Evolutionary conservation across 495 filamentous ascomycete species (phyloP).

Genomic region (Annulohypoxylon nitens): DNA sequence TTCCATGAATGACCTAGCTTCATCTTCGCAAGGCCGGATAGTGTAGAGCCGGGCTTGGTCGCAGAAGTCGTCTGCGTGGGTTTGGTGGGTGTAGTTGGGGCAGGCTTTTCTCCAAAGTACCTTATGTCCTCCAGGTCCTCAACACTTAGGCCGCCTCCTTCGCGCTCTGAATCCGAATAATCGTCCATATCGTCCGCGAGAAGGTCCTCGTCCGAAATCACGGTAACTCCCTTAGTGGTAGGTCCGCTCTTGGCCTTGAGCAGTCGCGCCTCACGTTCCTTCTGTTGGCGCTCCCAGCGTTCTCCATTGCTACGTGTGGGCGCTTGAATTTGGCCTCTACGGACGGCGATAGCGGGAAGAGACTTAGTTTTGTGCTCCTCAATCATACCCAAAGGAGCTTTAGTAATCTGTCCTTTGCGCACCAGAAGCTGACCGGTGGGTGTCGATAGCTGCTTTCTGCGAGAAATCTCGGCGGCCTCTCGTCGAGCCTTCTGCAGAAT

Average conservation of each 20-base stretch:
- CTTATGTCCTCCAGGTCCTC: conserved; percentile 29
- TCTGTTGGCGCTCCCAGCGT: conserved; percentile 21
- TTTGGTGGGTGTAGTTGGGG: not conserved
- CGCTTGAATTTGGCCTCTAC: conserved; percentile 29
- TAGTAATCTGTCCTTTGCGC: conserved; percentile 48
- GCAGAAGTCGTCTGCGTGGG: not conserved
- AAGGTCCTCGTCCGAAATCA: conserved; percentile 41
- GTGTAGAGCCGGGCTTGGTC: not conserved
- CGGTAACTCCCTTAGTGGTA: conserved; percentile 20
- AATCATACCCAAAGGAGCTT: conserved; percentile 56
- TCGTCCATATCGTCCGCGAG: conserved; percentile 19
- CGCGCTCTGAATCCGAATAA: conserved; percentile 10
- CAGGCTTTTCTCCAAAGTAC: conserved; percentile 15
- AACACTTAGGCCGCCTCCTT: conserved; percentile 15
- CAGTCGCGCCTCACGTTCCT: conserved; percentile 43
- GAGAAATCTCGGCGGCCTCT: conserved; percentile 48
- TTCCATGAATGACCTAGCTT: conserved; percentile 31
- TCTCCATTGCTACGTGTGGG: conserved; percentile 6
- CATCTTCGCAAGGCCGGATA: conserved; percentile 37
- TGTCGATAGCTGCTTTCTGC: conserved; percentile 45
- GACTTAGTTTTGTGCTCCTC: conserved; percentile 51
- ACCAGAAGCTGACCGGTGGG: conserved; percentile 43
- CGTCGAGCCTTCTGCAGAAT: conserved; percentile 49
- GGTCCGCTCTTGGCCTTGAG: conserved; percentile 31
- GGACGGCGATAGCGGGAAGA: conserved; percentile 39